phyloP scores from a whole-genome alignment of 2,329 filamentous ascomycete species.

The Mollisia scopiformis region DNA sequence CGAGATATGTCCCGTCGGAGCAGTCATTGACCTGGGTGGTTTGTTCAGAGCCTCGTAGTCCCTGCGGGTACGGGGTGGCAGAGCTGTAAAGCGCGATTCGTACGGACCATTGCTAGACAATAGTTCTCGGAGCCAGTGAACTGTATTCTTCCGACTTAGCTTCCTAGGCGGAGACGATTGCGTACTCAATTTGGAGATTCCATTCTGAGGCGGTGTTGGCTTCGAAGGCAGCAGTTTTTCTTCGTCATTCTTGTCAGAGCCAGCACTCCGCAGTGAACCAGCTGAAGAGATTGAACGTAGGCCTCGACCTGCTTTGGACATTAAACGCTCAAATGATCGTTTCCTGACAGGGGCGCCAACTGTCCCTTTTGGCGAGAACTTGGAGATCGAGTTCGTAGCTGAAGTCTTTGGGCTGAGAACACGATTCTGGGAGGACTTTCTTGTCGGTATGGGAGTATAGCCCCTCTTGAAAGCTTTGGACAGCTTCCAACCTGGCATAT shows the following conservation, averaged over 20 bases:
- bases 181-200: background rate
- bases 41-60: constrained; percentile 11
- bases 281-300: constrained; percentile 24
- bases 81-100: constrained; percentile 31
- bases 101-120: constrained; percentile 30
- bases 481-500: constrained; percentile 11
- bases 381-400: constrained; percentile 15
- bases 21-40: constrained; percentile 15
- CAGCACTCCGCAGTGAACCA: constrained; percentile 15
- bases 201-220: background rate
- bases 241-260: background rate
- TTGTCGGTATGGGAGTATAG: constrained; percentile 21
- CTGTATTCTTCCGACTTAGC: constrained; percentile 24
- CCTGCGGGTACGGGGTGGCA: constrained; percentile 29
- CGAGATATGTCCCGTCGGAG: constrained; percentile 10
- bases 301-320: background rate
- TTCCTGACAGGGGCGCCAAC: constrained; percentile 5
- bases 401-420: constrained; percentile 18
- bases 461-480: constrained; percentile 9
- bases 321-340: constrained; percentile 14
- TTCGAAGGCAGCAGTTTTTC: constrained; percentile 1
- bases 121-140: constrained; percentile 34
- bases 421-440: constrained; percentile 26
- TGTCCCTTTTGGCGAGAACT: constrained; percentile 5
- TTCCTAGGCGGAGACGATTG: constrained; percentile 7